These are phyloP conservation scores for Yamagishiella unicocca DNA, from an alignment of 139 green algal species.

Conservation along the genomic window DNA sequence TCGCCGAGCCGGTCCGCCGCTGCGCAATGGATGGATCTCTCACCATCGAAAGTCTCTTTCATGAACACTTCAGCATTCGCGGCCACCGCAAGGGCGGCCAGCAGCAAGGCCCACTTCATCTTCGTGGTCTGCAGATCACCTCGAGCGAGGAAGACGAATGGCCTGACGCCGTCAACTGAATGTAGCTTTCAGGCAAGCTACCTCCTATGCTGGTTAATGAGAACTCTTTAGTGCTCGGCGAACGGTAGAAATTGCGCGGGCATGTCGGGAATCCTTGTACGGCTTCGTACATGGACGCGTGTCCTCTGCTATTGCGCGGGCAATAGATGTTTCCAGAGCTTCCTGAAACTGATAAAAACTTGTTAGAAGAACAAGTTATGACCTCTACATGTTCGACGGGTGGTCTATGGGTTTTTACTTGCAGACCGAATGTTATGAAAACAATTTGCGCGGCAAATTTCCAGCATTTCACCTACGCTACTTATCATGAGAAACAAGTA, in stretches of 20 bases:
- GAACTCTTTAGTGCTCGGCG: neutral
- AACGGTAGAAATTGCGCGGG: neutral
- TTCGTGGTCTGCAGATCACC: neutral
- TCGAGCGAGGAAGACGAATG: neutral
- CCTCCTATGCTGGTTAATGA: no score
- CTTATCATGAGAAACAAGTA: no score
- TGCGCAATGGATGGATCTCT: no score
- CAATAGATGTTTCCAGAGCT: neutral
- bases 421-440: no score
- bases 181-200: no score
- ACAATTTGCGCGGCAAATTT: no score
- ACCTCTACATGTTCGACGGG: no score
- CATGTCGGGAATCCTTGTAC: neutral
- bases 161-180: neutral
- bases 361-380: no score
- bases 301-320: neutral
- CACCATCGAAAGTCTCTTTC: conserved; percentile 85
- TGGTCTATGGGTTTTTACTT: no score
- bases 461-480: no score
- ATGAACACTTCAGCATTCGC: conserved; percentile 74
- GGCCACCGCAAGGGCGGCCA: conserved; percentile 34
- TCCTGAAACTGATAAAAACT: no score
- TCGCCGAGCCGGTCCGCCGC: no score
- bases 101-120: conserved; percentile 45
- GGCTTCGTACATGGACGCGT: neutral